Evolutionary conservation across 176 grass and related monocot species (phyloP).

Genomic region (Themeda triandra): DNA sequence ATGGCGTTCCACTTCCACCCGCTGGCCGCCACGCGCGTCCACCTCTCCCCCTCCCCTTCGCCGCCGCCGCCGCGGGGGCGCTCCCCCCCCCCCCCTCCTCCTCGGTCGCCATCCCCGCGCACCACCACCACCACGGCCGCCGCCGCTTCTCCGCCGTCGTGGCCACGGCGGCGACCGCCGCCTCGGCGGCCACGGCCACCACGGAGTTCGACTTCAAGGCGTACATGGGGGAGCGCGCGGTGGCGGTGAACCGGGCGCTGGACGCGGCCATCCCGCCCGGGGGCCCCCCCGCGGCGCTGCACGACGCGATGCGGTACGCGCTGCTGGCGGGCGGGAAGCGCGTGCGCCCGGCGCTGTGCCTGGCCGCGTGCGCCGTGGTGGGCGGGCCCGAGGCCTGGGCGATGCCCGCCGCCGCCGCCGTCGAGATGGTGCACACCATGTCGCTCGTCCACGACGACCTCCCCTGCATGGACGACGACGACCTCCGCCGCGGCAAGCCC

Average conservation of each 20-base stretch:
- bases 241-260: constrained; percentile 50
- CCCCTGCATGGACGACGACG: constrained; percentile 87
- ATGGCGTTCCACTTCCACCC: constrained; percentile 44
- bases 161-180: constrained; percentile 7
- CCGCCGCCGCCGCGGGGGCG: background rate
- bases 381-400: constrained; percentile 55
- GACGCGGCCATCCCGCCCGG: constrained; percentile 44
- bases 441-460: constrained; percentile 83
- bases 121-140: too few species aligned
- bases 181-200: background rate
- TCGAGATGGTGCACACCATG: constrained; percentile 94
- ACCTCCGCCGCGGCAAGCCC: constrained; percentile 66
- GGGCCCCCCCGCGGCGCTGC: constrained; percentile 38
- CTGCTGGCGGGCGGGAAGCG: constrained; percentile 79
- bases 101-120: too few species aligned
- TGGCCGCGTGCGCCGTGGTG: constrained; percentile 57
- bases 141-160: too few species aligned
- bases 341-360: constrained; percentile 65
- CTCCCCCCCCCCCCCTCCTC: background rate
- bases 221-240: constrained; percentile 67
- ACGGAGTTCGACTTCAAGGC: constrained; percentile 61
- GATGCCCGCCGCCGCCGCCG: constrained; percentile 47
- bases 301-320: constrained; percentile 86
- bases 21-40: constrained; percentile 34
- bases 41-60: background rate